Base-by-base conservation (phyloP, 306 rosid species). In the Dalbergia cochinchinensis region DNA sequence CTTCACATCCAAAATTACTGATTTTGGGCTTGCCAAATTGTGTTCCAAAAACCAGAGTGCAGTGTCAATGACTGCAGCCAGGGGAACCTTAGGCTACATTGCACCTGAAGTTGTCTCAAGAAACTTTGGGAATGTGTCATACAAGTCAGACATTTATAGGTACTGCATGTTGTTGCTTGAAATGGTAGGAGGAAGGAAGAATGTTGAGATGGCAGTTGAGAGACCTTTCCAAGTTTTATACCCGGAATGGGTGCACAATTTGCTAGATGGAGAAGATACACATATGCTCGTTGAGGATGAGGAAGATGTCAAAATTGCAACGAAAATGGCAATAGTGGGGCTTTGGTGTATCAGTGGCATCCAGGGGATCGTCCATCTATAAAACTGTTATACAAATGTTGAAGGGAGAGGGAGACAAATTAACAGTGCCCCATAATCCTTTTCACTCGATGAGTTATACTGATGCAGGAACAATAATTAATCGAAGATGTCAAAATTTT, bases 151-250 rank as follows among this genome's bases (percentile, higher is more conserved):
- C 5, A 41, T 73, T 3, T 73, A 73, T 58, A 73, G 78, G 45
- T 73, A 37, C 41, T 68, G 78, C 4, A 73, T 58, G 55, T 41
- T 73, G 45, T 31, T 69, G 61, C 74, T 69, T 26, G 74, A 69
- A 31, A 71, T 71, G 76, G 76, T 71, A 15, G 77, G 77, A 35
- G 78, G 78, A 4, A 57, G 54, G 39, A 73, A 73, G 54, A 73
- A 73, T 8, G 6, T 73, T 34, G 78, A 73, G 22, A 71, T 12
- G 35, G 44, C 39, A 4, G 42, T 51, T 3, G 14, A 51, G 0
- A 37, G 44, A 20, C 4, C 11, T 0, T 19, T 73, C 6, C 39
- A 58, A 7, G 22, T 57, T 41, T n/a, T 73, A 4, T 73, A 73
- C 6, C 78, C 67, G 4, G 67, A 73, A 16, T 73, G 78, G 78